Evolutionary conservation across 2,329 filamentous ascomycete species (phyloP), one percentile per base, ranked within the genome.

Genomic region (Malbranchea cinnamomea): DNA sequence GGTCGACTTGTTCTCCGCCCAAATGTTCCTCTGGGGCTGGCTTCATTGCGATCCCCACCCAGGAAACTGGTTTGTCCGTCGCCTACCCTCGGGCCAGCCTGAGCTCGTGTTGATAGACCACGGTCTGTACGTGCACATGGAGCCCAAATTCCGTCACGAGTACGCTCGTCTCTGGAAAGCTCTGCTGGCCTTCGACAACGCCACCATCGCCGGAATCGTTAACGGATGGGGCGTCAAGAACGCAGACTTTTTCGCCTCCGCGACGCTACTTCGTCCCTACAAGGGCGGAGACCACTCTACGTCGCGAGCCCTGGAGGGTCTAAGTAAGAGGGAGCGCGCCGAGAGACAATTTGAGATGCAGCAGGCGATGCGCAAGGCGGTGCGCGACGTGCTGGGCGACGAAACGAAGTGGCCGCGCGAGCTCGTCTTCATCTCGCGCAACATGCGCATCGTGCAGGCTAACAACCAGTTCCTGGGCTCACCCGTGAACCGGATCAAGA

Each of bases 41-140:
- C 81, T 95, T 0, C 87, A 98, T 60, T 94, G 87, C 57, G 89
- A 98, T 52, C 89, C 89, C 6, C 89, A 98, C 49, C 89, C 89
- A 1, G 87, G 87, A 16, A 98, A 98, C 57, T 89, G 95, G 52
- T 93, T 98, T 59, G 78, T 95, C 48, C 78, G 89, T 6, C 77
- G 89, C 6, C 65, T 82, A 10, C 79, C 84, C 1, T 75, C 67
- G 24, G 87, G 87, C n/a, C 68, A 73, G 24, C 68, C 87, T 1
- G 84, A 98, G 59, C 68, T 98, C 17, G 87, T 95, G 1, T 74
- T 98, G 20, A 93, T 98, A 49, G 89, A 98, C 54, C 89, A 98
- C 54, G 89, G 89, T 0, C 71, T 98, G 4, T 98, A 98, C 59
- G 82, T 95, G 33, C 78, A 81, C 53, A 89, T 95, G 80, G 65